Conservation (phyloP, 2,329 filamentous ascomycete genomes). For the Cryphonectria nitschkei region DNA sequence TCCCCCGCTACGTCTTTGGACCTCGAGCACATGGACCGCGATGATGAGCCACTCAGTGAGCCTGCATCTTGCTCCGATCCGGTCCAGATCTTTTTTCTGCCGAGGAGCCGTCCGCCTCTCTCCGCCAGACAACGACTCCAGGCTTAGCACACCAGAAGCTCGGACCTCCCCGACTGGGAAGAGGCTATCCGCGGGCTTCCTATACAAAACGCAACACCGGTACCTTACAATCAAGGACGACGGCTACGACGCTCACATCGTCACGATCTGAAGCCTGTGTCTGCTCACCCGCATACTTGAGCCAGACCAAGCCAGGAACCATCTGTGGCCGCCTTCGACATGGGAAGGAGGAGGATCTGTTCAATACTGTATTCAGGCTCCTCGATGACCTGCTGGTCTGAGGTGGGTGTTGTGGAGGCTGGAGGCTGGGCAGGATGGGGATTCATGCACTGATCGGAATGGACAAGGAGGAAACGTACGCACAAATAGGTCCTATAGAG, state of each 20-base stretch:
- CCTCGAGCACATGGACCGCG: too few relatives aligned
- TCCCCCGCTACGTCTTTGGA: too few relatives aligned
- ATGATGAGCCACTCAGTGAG: too few relatives aligned
- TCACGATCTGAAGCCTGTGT: constrained; percentile 85
- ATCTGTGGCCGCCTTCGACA: constrained; percentile 75
- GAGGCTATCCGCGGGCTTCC: constrained; percentile 56
- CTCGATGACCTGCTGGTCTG: not conserved
- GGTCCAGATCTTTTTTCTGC: too few relatives aligned
- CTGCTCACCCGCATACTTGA: constrained; percentile 77
- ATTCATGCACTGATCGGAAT: constrained; percentile 62
- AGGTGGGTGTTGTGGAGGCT: too few relatives aligned
- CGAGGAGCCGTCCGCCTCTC: constrained; percentile 70
- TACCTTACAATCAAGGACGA: constrained; percentile 60
- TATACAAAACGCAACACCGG: constrained; percentile 54
- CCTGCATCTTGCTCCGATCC: too few relatives aligned
- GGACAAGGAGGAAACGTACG: constrained; percentile 66
- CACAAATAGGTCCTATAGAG: constrained; percentile 61
- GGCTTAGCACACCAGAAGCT: constrained; percentile 47
- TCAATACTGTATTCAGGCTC: constrained; percentile 53
- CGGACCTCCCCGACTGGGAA: constrained; percentile 55
- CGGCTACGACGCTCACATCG: constrained; percentile 80
- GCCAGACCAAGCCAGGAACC: constrained; percentile 87
- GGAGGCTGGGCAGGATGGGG: too few relatives aligned
- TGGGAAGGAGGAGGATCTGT: constrained; percentile 77
- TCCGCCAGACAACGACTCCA: constrained; percentile 55